phyloP scores from a whole-genome alignment of 1,284 basidiomycete species.

The Trichosporon ovoides region DNA sequence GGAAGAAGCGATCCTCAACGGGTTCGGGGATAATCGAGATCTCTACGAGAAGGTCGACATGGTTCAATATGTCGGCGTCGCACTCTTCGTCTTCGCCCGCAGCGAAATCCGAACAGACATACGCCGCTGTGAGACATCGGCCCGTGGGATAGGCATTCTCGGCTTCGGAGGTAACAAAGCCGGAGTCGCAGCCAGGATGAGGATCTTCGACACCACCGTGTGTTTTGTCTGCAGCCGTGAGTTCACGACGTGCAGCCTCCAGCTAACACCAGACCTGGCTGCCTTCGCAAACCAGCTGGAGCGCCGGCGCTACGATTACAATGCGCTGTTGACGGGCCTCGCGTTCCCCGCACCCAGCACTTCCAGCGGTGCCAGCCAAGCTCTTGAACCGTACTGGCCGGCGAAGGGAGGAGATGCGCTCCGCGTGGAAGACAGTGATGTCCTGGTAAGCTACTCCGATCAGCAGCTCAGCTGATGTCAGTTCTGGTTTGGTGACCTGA shows the following conservation, averaged over 20 bases:
- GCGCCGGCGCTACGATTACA: slow-evolving; percentile 42
- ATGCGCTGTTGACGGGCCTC: slow-evolving; percentile 24
- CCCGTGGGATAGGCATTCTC: slow-evolving; percentile 39
- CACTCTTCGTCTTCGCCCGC: slow-evolving; percentile 55
- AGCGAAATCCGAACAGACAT: slow-evolving; percentile 40
- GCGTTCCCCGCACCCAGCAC: slow-evolving; percentile 23
- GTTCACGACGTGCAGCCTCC: slow-evolving; percentile 29
- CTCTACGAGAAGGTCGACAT: slow-evolving; percentile 35
- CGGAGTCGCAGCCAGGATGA: slow-evolving; percentile 46
- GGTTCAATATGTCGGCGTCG: slow-evolving; percentile 46
- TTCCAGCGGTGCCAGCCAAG: slow-evolving; percentile 25
- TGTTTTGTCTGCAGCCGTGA: slow-evolving; percentile 57
- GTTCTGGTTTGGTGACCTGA: slow-evolving; percentile 47
- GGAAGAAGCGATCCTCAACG: slow-evolving; percentile 53
- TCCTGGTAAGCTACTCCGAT: slow-evolving; percentile 23
- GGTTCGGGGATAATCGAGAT: slow-evolving; percentile 50
- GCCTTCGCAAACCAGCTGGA: slow-evolving; percentile 55
- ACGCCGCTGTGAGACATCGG: slow-evolving; percentile 27
- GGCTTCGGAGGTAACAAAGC: slow-evolving; percentile 45
- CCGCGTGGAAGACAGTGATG: slow-evolving; percentile 32
- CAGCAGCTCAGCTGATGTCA: slow-evolving; percentile 12
- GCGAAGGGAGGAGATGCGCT: slow-evolving; percentile 20
- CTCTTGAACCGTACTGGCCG: slow-evolving; percentile 32
- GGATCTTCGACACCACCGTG: slow-evolving; percentile 44
- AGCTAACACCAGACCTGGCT: slow-evolving; percentile 51